Evolutionary conservation across 306 rosid species (phyloP).

Genomic region (Clitoria ternatea): DNA sequence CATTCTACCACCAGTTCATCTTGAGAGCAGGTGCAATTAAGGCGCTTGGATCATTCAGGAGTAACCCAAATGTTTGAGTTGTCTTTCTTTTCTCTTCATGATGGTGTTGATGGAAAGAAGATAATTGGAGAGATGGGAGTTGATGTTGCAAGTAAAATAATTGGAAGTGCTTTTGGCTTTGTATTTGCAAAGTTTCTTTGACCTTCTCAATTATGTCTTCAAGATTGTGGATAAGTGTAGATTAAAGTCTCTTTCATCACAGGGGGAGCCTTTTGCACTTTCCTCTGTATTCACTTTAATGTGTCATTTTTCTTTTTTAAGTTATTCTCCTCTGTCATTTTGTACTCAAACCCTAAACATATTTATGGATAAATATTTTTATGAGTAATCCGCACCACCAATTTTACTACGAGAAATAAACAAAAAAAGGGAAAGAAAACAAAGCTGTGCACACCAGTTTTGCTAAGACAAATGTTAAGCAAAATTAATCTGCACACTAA

Average conservation of each 20-base stretch:
- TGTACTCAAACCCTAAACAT: conserved; percentile 21
- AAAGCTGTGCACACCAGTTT: not conserved
- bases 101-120: conserved; percentile 13
- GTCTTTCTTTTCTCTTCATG: not conserved
- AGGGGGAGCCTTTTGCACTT: conserved; percentile 38
- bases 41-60: conserved; percentile 95
- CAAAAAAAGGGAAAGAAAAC: not conserved
- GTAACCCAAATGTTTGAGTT: conserved; percentile 53
- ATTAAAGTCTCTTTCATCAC: conserved; percentile 34
- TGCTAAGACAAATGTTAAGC: not conserved
- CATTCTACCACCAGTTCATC: conserved; percentile 94
- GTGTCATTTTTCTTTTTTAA: conserved; percentile 29
- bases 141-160: conserved; percentile 7
- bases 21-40: conserved; percentile 82
- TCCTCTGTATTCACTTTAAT: conserved; percentile 37
- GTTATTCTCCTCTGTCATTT: conserved; percentile 23
- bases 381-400: too few relatives aligned
- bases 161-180: conserved; percentile 20
- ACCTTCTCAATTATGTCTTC: conserved; percentile 21
- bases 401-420: not conserved
- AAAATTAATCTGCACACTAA: too few relatives aligned
- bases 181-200: conserved; percentile 18
- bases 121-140: conserved; percentile 23
- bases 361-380: conserved; percentile 17
- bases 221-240: conserved; percentile 36